Base-by-base conservation (phyloP, 2,329 filamentous ascomycete species). In the Tetracladium maxilliforme region DNA sequence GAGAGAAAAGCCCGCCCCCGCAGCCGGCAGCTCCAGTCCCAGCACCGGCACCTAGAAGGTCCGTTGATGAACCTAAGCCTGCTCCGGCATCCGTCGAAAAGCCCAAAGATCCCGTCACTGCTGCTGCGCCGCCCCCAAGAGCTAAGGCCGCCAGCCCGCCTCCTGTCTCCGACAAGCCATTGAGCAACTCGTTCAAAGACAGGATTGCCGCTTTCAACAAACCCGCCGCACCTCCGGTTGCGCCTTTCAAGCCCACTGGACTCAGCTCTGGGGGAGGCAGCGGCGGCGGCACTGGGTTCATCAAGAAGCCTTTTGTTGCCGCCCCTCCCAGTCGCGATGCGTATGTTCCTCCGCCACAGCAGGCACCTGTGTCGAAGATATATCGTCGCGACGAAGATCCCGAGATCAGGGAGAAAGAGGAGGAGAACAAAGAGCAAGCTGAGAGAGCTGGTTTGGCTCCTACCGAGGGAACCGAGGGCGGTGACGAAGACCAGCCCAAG, bases 191-290 rank as follows among this genome's bases (percentile, higher is more conserved):
- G 3, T 95, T 98, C 58, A 86, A 70, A 45, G 90, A 95, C 52
- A 80, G 90, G 33, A 93, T 98, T 45, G 90, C 90, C 17, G 87
- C 90, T 22, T 98, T 98, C 58, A 98, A 98, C 52, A 90, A 87
- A 47, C 61, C 81, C 22, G 70, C 80, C 19, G 83, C 84, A 6
- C 72, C 84, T 4, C 90, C 90, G 7, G 61, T 90, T 31, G 70
- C 83, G n/a, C 90, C 90, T 2, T 87, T 92, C 55, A 92, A 92
- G 46, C 82, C 84, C 12, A 63, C 65, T 31, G 70, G 70, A 3
- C 53, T 76, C 14, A 52, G 62, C 29, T 56, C 64, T 16, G 63
- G 68, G 30, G 70, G 70, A 3, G 52, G 75, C 14, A 52, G 62
- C 29, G 56, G 64, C 15, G 63, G 68, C 30, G 58, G 65, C 23